Evolutionary conservation across 2,329 filamentous ascomycete genomes (phyloP), one percentile per base, ranked within the genome.

Genomic region (Ophiocordyceps camponoti-saundersi): DNA sequence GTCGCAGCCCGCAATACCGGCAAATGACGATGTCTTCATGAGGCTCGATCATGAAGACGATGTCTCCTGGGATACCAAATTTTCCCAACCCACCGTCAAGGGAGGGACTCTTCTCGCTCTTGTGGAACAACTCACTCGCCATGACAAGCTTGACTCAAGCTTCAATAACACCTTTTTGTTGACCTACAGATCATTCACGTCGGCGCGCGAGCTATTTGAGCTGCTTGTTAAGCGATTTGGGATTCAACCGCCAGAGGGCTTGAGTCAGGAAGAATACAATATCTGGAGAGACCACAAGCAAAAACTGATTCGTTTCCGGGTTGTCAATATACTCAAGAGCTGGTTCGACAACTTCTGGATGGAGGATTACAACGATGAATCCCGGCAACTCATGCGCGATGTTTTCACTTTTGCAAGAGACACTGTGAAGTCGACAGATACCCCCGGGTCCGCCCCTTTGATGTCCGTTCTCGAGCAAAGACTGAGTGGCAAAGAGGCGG

Each of bases 321-420:
- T 98, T 2, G 88, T 98, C 53, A 98, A 96, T 58, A 96, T 95
- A 52, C 69, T 98, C 44, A 96, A 96, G 72, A 93, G 80, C 64
- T 98, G 92, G 92, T 92, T 98, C 55, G 92, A 96, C 60, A 89
- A 84, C 56, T 96, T 92, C 63, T 98, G 92, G 92, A 95, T 96
- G 88, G 92, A 98, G 60, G 85, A 88, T 44, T 80, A 82, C 51
- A 89, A 81, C 58, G 85, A 90, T 46, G 80, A 85, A 44, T 93
- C 82, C 43, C 86, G 80, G 61, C 79, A 87, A 53, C 72, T 98
- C 40, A 86, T 98, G 52, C 81, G 87, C 49, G 80, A 89, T 53
- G 87, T 96, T 11, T 88, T 89, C 65, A 79, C 80, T 26, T 98
- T 98, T 61, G 90, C 89, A 3, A 85, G 85, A 56, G 88, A 95